phyloP scores from a whole-genome alignment of 2,329 filamentous ascomycete species.

The Escovopsis weberi region DNA sequence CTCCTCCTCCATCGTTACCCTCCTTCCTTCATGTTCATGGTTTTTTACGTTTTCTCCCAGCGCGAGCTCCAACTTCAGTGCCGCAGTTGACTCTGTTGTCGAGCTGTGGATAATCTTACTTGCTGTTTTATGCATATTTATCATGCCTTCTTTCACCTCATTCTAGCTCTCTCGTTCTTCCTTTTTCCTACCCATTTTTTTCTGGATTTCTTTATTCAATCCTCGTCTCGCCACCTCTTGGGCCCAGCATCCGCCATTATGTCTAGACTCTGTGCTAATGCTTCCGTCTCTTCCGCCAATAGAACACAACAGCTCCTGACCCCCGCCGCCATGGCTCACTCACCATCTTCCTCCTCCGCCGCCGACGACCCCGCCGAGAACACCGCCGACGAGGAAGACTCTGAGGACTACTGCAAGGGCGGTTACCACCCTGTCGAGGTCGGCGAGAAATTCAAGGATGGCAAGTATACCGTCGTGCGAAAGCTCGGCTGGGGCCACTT shows the following conservation, averaged over 20 bases:
- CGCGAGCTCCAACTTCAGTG: too few relatives aligned
- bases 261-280: slow-evolving; percentile 4
- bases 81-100: too few relatives aligned
- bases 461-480: slow-evolving; percentile 88
- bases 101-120: too few relatives aligned
- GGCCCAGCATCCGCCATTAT: slow-evolving; percentile 3
- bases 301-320: slow-evolving; percentile 42
- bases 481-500: slow-evolving; percentile 98
- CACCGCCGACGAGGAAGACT: slow-evolving; percentile 95
- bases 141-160: neutral
- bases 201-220: too few relatives aligned
- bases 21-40: neutral
- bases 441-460: slow-evolving; percentile 95
- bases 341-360: slow-evolving; percentile 63
- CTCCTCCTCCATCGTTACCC: neutral
- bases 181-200: too few relatives aligned
- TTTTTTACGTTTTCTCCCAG: too few relatives aligned
- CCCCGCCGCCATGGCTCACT: slow-evolving; percentile 49
- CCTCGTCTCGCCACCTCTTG: too few relatives aligned
- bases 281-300: slow-evolving; percentile 3
- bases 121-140: neutral
- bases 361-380: slow-evolving; percentile 78
- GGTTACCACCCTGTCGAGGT: slow-evolving; percentile 93
- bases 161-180: neutral
- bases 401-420: slow-evolving; percentile 98